Evolutionary conservation across 257 asterid species (phyloP), one percentile per base, ranked within the genome.

Genomic region (Gynochthodes officinalis): DNA sequence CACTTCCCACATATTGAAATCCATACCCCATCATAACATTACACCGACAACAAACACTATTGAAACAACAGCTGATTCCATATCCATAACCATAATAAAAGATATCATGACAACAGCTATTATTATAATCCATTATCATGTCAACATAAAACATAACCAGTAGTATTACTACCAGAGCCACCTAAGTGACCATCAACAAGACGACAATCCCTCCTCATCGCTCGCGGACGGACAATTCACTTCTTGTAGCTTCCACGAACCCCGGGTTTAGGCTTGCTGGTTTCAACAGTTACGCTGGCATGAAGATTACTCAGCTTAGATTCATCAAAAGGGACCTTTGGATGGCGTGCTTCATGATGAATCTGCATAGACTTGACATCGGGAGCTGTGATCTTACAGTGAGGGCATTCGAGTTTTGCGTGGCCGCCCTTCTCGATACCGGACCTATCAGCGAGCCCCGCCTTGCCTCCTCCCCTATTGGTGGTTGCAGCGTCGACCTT

Each of bases 381-480:
- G 12, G 97, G 97, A 18, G 92, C 97, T 0, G 96, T 89, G 58
- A 75, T 78, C 84, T 88, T 89, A 86, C 97, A 92, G 53, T 53
- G 96, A 1, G 96, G 97, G 54, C 97, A 92, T 86, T 89, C 97
- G 18, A 83, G 79, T 80, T 88, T 92, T 14, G 97, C 96, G 79
- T 92, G 97, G 35, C 97, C 97, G 64, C 97, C 97, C 57, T 92
- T 92, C 1, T 78, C 96, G 2, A 21, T 27, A 6, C 93, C 97
- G 35, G 84, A 46, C 73, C 97, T 88, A 54, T 91, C 97, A 30
- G 88, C 84, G 21, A 74, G 74, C 12, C 97, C 97, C 32, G 96
- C 95, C 80, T 86, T 86, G 16, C 97, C 97, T 13, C 97, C 97
- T 72, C 96, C 96, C 72, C 97, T 90, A 72, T 83, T 91, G 78